Evolutionary conservation across 2,329 filamentous ascomycete genomes (phyloP).

Genomic region (Nemania sp.): DNA sequence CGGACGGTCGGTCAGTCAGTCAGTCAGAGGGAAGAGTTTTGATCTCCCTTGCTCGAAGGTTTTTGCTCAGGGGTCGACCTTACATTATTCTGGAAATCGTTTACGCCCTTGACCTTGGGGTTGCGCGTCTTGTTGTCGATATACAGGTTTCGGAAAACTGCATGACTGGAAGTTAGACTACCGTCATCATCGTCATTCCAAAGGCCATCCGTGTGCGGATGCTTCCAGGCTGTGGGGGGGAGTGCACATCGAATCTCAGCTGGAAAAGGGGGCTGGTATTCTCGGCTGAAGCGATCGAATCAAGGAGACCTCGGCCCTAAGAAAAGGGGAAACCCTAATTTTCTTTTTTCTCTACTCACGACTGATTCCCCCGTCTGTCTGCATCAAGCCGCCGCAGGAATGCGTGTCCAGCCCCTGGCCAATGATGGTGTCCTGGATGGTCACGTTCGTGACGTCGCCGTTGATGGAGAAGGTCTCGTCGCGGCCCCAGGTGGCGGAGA

Average conservation of each 20-base stretch:
- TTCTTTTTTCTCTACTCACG: background rate
- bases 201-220: background rate
- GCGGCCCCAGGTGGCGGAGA: slow-evolving; percentile 58
- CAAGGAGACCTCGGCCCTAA: too few species aligned
- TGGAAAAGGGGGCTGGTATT: background rate
- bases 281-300: background rate
- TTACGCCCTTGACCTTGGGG: slow-evolving; percentile 60
- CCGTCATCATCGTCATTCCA: background rate
- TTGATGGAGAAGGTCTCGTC: slow-evolving; percentile 60
- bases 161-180: background rate
- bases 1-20: too few species aligned
- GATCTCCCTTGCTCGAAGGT: too few species aligned
- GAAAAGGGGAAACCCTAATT: background rate
- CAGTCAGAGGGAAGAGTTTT: background rate
- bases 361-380: slow-evolving; percentile 46
- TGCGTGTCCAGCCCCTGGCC: slow-evolving; percentile 58
- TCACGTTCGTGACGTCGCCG: slow-evolving; percentile 52
- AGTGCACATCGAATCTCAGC: too few species aligned
- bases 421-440: slow-evolving; percentile 58
- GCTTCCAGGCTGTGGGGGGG: too few species aligned
- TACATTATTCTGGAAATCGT: slow-evolving; percentile 55
- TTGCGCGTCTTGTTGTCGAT: slow-evolving; percentile 63
- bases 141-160: slow-evolving; percentile 57
- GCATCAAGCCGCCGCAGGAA: slow-evolving; percentile 56
- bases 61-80: background rate